phyloP scores from a whole-genome alignment of 495 filamentous ascomycete species.

The Trichoderma asperelloides region DNA sequence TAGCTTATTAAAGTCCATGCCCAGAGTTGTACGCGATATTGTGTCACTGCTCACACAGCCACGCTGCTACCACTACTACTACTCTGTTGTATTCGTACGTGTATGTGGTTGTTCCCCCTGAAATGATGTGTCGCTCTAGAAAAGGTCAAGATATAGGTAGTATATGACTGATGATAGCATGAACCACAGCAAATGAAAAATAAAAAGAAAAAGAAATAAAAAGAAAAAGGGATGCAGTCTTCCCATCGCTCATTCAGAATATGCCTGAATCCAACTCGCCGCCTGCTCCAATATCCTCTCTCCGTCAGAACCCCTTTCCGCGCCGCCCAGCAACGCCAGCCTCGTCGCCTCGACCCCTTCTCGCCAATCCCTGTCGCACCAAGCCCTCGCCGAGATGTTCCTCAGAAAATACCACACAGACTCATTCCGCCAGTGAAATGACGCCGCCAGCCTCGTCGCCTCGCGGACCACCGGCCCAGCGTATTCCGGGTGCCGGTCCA shows the following conservation, averaged over 20 bases:
- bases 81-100: too few species aligned
- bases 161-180: too few species aligned
- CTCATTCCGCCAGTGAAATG: conserved; percentile 43
- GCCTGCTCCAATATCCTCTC: neutral
- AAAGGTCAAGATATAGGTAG: too few species aligned
- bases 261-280: neutral
- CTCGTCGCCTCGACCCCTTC: conserved; percentile 3
- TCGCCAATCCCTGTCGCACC: neutral
- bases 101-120: too few species aligned
- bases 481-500: conserved; percentile 18
- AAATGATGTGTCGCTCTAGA: too few species aligned
- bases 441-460: conserved; percentile 30
- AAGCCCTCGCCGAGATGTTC: conserved; percentile 24
- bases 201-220: neutral
- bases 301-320: neutral
- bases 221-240: neutral
- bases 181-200: too few species aligned
- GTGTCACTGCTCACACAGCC: neutral
- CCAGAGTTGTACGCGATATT: neutral
- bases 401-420: conserved; percentile 50
- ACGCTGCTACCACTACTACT: neutral
- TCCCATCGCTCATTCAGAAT: neutral
- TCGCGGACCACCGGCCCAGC: conserved; percentile 25
- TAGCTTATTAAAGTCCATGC: neutral
- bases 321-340: neutral